phyloP scores from a whole-genome alignment of 768 basidiomycete species.

The Amanita rimosa region DNA sequence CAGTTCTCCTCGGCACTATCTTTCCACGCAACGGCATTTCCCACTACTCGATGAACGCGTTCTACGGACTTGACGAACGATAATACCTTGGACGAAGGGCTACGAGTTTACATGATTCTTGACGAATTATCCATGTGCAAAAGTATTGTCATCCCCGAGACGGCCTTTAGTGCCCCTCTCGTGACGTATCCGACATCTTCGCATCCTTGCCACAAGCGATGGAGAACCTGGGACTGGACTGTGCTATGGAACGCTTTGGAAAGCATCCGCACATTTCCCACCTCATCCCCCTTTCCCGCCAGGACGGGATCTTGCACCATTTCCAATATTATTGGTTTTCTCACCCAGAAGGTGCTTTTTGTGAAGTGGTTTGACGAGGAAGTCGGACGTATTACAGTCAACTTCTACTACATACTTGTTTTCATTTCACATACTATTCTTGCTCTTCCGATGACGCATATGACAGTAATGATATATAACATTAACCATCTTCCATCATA shows the following conservation, averaged over 20 bases:
- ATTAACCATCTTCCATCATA: neutral
- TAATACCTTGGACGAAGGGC: slow-evolving; percentile 16
- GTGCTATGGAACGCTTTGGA: neutral
- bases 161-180: neutral
- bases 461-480: neutral
- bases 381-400: neutral
- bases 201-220: slow-evolving; percentile 1
- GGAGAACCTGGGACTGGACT: slow-evolving; percentile 2
- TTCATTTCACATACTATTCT: slow-evolving; percentile 2
- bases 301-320: slow-evolving; percentile 1
- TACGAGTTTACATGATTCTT: slow-evolving; percentile 26
- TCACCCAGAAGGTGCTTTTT: neutral
- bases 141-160: neutral
- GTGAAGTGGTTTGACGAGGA: neutral
- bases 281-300: neutral
- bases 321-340: neutral
- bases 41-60: neutral
- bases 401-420: neutral
- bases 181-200: neutral
- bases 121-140: slow-evolving; percentile 17
- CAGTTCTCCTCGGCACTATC: slow-evolving; percentile 2
- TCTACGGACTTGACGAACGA: slow-evolving; percentile 13
- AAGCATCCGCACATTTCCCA: neutral
- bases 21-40: neutral
- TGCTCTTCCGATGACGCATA: slow-evolving; percentile 1